Evolutionary conservation across 2,329 filamentous ascomycete species (phyloP).

Genomic region (Pseudomassariella vexata): DNA sequence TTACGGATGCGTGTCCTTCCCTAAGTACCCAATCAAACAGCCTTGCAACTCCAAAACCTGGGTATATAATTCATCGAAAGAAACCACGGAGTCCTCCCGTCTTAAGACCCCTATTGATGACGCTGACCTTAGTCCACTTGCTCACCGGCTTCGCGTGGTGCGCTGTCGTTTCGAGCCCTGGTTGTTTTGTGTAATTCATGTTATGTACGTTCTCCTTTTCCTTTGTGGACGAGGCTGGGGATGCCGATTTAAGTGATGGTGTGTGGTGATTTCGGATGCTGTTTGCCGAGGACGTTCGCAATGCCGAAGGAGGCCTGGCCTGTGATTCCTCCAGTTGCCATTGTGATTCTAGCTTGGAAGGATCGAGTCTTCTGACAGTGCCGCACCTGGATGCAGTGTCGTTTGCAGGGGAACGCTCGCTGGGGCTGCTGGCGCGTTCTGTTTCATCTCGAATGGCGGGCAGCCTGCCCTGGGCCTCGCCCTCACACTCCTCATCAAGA

Average conservation of each 20-base stretch:
- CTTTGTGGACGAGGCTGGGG: slow-evolving; percentile 14
- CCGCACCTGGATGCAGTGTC: slow-evolving; percentile 11
- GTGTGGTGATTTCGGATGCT: slow-evolving; percentile 11
- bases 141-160: slow-evolving; percentile 22
- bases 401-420: slow-evolving; percentile 8
- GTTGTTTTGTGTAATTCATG: slow-evolving; percentile 9
- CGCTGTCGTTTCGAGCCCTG: slow-evolving; percentile 14
- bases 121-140: slow-evolving; percentile 30
- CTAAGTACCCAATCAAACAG: too few species aligned
- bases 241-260: slow-evolving; percentile 14
- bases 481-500: slow-evolving; percentile 12
- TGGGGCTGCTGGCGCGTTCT: slow-evolving; percentile 17
- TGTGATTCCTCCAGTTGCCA: slow-evolving; percentile 15
- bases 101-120: slow-evolving; percentile 30
- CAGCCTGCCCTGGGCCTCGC: slow-evolving; percentile 14
- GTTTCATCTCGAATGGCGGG: slow-evolving; percentile 23
- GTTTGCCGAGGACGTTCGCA: slow-evolving; percentile 15
- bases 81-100: slow-evolving; percentile 36
- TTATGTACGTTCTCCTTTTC: slow-evolving; percentile 22
- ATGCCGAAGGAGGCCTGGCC: too few species aligned
- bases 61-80: slow-evolving; percentile 30
- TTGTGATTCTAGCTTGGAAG: slow-evolving; percentile 14
- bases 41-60: too few species aligned
- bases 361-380: slow-evolving; percentile 18
- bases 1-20: too few species aligned